phyloP scores from a whole-genome alignment of 495 filamentous ascomycete species.

The Xylaria scruposa region DNA sequence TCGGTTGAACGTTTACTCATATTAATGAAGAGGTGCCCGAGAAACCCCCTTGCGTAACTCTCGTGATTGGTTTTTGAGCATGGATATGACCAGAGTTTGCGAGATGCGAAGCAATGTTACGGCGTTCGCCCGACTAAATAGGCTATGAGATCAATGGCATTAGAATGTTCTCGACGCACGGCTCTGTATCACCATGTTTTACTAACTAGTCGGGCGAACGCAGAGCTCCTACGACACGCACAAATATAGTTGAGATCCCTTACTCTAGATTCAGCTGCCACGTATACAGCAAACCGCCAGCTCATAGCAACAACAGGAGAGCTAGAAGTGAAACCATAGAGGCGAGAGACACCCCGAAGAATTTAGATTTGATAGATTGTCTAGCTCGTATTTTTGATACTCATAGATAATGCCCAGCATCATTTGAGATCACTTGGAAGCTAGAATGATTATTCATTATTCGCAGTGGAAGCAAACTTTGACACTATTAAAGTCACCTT shows the following conservation, averaged over 20 bases:
- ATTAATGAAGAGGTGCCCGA: neutral
- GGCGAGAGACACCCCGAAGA: neutral
- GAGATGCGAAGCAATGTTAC: neutral
- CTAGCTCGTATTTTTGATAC: neutral
- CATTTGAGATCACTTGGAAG: too few species aligned
- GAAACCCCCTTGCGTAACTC: neutral
- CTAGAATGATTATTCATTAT: too few species aligned
- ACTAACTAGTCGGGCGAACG: neutral
- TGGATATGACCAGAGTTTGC: neutral
- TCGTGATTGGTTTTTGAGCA: neutral
- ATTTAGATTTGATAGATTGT: neutral
- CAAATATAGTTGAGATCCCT: neutral
- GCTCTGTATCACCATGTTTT: neutral
- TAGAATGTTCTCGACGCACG: neutral
- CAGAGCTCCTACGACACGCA: neutral
- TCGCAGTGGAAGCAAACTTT: too few species aligned
- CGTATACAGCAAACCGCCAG: neutral
- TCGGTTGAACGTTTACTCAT: neutral
- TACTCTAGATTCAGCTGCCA: neutral
- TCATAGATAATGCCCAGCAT: too few species aligned
- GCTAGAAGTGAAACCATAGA: neutral
- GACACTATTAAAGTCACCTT: too few species aligned
- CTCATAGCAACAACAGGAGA: neutral
- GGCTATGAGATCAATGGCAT: neutral
- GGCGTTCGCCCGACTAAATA: neutral